Conservation (phyloP, 106 monocot species). For the Alisma plantagoaquatica region DNA sequence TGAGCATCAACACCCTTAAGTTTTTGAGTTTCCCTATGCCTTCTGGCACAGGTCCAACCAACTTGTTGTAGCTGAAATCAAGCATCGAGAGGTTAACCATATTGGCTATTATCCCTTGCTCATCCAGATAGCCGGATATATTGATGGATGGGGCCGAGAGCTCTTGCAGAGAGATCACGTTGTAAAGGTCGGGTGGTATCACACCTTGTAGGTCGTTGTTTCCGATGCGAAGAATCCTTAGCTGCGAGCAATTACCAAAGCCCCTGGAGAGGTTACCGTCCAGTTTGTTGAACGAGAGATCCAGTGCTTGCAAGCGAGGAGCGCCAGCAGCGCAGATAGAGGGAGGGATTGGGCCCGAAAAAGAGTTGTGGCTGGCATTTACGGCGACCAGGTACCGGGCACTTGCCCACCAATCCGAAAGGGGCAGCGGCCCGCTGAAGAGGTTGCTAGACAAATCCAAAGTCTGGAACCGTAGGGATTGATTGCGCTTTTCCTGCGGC, state of each 20-base stretch:
- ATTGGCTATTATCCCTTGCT: neutral
- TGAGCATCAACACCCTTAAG: slow-evolving; percentile 10
- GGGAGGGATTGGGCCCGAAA: slow-evolving; percentile 18
- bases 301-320: slow-evolving; percentile 12
- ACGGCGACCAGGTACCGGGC: neutral
- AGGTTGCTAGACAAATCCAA: slow-evolving; percentile 36
- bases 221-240: slow-evolving; percentile 14
- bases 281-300: slow-evolving; percentile 10
- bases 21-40: slow-evolving; percentile 25
- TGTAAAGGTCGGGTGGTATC: slow-evolving; percentile 16
- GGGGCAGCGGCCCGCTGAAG: slow-evolving; percentile 12
- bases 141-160: slow-evolving; percentile 3
- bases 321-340: neutral
- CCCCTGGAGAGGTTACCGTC: slow-evolving; percentile 7
- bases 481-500: neutral
- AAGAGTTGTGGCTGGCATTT: slow-evolving; percentile 14
- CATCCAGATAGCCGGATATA: slow-evolving; percentile 1
- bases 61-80: slow-evolving; percentile 1
- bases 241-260: slow-evolving; percentile 28
- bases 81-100: slow-evolving; percentile 6
- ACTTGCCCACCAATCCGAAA: neutral
- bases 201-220: slow-evolving; percentile 11
- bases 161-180: slow-evolving; percentile 11
- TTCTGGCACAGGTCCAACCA: slow-evolving; percentile 5
- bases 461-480: slow-evolving; percentile 5